phyloP scores from a whole-genome alignment of 768 basidiomycete species.

The Termitomyces bulborhizus region DNA sequence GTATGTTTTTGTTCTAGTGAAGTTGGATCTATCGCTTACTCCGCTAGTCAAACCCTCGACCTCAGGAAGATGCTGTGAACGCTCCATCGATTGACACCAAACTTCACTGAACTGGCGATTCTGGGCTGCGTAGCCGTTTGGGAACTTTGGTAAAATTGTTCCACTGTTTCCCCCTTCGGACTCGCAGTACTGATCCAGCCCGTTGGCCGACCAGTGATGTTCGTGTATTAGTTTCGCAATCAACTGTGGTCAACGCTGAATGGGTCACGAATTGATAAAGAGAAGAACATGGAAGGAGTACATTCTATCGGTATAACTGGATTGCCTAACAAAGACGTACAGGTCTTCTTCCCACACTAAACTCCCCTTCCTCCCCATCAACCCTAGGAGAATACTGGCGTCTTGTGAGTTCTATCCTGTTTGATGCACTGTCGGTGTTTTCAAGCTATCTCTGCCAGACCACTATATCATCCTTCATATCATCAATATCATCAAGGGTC shows the following conservation, averaged over 20 bases:
- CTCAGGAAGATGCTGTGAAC: not conserved
- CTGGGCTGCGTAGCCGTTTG: not conserved
- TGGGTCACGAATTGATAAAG: not conserved
- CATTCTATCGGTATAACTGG: not conserved
- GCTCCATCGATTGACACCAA: not conserved
- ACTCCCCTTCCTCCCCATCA: too few relatives aligned
- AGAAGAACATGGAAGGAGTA: not conserved
- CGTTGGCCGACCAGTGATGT: not conserved
- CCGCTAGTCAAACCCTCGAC: not conserved
- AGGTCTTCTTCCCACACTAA: not conserved
- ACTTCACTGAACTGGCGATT: not conserved
- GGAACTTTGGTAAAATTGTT: not conserved
- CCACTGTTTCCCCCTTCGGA: not conserved
- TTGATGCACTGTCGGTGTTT: too few relatives aligned
- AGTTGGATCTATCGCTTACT: not conserved
- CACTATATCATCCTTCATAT: conserved; percentile 1
- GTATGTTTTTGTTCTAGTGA: not conserved
- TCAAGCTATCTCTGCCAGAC: not conserved
- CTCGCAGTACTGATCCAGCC: not conserved
- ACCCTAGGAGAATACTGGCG: not conserved
- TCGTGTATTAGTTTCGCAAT: not conserved
- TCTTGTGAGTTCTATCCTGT: not conserved
- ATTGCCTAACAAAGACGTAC: not conserved
- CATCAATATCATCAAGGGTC: not conserved
- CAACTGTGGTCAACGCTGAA: not conserved